These are phyloP conservation scores for Tolypocladium ophioglossoides DNA, from an alignment of 2,329 filamentous ascomycete species.

Conservation along the genomic window DNA sequence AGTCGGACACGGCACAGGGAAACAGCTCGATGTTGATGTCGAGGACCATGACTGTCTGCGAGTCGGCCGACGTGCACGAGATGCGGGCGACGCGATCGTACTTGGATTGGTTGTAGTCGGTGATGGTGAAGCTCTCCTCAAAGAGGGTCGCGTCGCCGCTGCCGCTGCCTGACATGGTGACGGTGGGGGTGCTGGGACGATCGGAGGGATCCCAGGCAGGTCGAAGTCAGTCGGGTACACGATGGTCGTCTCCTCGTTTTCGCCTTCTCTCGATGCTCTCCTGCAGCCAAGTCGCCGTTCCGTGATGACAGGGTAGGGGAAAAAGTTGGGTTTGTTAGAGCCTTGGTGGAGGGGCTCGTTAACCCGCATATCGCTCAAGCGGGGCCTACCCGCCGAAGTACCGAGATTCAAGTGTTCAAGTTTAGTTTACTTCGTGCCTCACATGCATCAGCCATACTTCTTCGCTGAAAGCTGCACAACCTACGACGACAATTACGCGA, in stretches of 20 bases:
- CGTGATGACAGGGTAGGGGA: background rate
- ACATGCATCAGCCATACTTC: background rate
- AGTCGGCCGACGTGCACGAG: constrained; percentile 64
- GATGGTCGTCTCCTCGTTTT: background rate
- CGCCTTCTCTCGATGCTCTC: background rate
- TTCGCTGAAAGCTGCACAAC: background rate
- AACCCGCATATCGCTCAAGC: constrained; percentile 10
- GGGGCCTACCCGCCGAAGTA: constrained; percentile 9
- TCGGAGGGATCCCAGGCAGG: background rate
- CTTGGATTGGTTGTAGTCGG: constrained; percentile 68
- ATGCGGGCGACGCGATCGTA: constrained; percentile 94
- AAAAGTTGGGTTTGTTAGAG: background rate
- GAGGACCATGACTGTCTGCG: constrained; percentile 65
- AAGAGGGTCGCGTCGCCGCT: constrained; percentile 85
- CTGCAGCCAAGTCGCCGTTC: background rate
- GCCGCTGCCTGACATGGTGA: constrained; percentile 20
- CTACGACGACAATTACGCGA: background rate
- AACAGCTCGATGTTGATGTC: constrained; percentile 95
- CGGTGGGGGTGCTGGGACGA: background rate
- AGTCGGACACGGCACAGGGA: constrained; percentile 63
- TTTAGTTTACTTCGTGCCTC: background rate
- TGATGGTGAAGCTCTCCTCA: constrained; percentile 84
- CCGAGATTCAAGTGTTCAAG: background rate
- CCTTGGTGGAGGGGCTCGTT: background rate
- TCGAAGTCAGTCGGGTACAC: background rate